Percentiles rank a stretch among this genome's conserved stretches.
phyloP scores from a whole-genome alignment of 2,329 filamentous ascomycete species.

The Macroventuria anomochaeta region DNA sequence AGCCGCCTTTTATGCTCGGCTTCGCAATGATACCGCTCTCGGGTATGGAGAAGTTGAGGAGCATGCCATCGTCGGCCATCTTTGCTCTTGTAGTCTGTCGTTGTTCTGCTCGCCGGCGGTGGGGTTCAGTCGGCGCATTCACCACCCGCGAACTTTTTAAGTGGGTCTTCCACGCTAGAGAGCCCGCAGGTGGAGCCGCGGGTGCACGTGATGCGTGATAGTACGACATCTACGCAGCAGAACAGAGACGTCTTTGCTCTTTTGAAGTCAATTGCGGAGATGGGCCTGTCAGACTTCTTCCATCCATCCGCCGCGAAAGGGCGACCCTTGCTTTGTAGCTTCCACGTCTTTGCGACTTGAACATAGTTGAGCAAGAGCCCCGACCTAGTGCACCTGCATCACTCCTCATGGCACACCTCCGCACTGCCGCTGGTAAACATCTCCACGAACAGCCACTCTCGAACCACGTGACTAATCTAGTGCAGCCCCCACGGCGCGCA shows the following conservation, averaged over 20 bases:
- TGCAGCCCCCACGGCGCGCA: constrained; percentile 20
- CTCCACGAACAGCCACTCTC: constrained; percentile 14
- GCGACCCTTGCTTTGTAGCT: constrained; percentile 8
- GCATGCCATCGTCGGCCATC: constrained; percentile 95
- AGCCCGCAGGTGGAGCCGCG: neutral
- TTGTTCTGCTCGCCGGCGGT: constrained; percentile 2
- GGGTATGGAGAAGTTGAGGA: constrained; percentile 86
- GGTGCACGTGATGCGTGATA: constrained; percentile 21
- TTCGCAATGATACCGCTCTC: constrained; percentile 69
- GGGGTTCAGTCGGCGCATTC: constrained; percentile 4
- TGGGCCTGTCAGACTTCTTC: constrained; percentile 9
- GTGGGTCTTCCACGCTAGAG: constrained; percentile 18
- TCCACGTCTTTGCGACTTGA: constrained; percentile 11
- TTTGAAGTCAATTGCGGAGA: constrained; percentile 15
- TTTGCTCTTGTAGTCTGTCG: constrained; percentile 16
- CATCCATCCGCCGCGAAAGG: constrained; percentile 13
- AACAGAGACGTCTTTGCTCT: constrained; percentile 28
- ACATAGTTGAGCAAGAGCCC: constrained; percentile 9
- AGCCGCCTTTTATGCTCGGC: constrained; percentile 80
- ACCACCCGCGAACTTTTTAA: constrained; percentile 25
- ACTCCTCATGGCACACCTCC: constrained; percentile 33
- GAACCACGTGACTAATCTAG: constrained; percentile 18
- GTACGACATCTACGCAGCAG: constrained; percentile 14
- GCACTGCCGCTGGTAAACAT: constrained; percentile 27
- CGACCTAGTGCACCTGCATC: constrained; percentile 28